Evolutionary conservation across 2,329 filamentous ascomycete genomes (phyloP).

Genomic region (Cercospora nicotianae): DNA sequence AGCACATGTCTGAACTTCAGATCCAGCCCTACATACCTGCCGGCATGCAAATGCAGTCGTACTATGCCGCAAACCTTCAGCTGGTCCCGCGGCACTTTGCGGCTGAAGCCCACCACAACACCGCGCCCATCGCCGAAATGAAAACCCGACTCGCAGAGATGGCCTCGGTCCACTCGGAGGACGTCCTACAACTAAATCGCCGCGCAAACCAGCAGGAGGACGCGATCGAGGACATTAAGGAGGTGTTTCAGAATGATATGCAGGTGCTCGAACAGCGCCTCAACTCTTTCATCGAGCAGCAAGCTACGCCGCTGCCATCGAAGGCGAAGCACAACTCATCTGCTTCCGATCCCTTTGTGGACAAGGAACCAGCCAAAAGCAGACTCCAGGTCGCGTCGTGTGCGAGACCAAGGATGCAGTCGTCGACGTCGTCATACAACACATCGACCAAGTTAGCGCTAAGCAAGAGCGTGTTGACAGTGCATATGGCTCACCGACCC

Average conservation of each 20-base stretch:
- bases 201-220: slow-evolving; percentile 5
- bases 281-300: not conserved
- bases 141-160: not conserved
- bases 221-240: slow-evolving; percentile 16
- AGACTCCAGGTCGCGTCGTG: not conserved
- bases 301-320: not conserved
- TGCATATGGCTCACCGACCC: not conserved
- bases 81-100: not conserved
- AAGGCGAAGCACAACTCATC: not conserved
- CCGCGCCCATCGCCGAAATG: not conserved
- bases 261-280: slow-evolving; percentile 15
- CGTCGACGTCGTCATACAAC: not conserved
- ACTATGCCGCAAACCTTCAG: not conserved
- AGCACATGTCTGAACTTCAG: not conserved
- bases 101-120: not conserved
- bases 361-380: slow-evolving; percentile 13
- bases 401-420: slow-evolving; percentile 4
- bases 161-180: not conserved
- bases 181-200: slow-evolving; percentile 16
- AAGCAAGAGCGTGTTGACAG: slow-evolving; percentile 1
- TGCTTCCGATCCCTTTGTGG: slow-evolving; percentile 1
- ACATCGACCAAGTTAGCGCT: not conserved
- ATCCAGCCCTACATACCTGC: not conserved
- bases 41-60: not conserved
- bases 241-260: slow-evolving; percentile 17